Evolutionary conservation across 352 stramenopile species (phyloP), one percentile per base, ranked within the genome.

Genomic region (Peronospora destructor): DNA sequence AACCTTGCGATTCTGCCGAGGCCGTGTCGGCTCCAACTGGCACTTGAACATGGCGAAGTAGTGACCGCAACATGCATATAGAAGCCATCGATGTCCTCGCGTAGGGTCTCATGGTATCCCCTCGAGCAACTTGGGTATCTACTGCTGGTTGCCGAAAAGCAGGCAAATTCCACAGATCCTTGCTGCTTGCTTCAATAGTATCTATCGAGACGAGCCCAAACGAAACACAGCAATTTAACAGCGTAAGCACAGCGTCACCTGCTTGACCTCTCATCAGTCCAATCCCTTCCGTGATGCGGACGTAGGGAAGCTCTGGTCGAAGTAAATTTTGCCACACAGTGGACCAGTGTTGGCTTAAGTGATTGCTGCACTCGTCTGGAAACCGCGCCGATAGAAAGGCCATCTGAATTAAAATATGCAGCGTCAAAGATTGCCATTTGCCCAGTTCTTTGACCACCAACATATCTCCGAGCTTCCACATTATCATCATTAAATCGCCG

Each of bases 401-500:
- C 34, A 85, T 55, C 47, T 83, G 73, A 10, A 84, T 68, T 16
- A 86, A 54, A 30, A 65, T 56, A 5, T 69, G 59, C 28, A 86
- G 47, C 3, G 58, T 64, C n/a, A 81, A 34, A 19, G 65, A 68
- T 60, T 86, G 75, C 44, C 43, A 55, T 37, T 79, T 74, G 0
- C 64, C 57, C 17, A 86, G 52, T 47, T 71, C 64, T 44, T 83
- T 82, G 8, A 70, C 50, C 1, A 77, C 57, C 12, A 84, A 35
- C 36, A 67, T 61, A 36, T 77, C 47, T 3, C 33, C 48, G 4
- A 86, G 56, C n/a, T 73, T 69, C 14, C 67, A 49, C 47, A 84
- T 68, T 10, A 80, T 38, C 9, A 69, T 56, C 64, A 84, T 84
- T n/a, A 83, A 40, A 35, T 86, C 75, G 9, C 66, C 73, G 45